Base-by-base conservation (phyloP, 78 protist genomes). In the Cavenderia fasciculata region DNA sequence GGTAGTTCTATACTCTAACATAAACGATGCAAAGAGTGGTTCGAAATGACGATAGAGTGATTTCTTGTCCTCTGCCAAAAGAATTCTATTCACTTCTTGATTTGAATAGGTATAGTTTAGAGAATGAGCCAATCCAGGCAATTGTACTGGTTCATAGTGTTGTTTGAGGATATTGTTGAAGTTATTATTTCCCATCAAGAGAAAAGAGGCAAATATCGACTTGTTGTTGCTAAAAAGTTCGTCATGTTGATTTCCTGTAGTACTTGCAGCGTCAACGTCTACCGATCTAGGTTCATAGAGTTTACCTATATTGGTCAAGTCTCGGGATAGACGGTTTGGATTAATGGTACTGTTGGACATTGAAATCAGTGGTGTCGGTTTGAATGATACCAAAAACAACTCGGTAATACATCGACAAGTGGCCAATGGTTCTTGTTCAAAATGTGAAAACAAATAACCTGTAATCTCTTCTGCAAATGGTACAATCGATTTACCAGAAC, bases 391-490 rank as follows among this genome's bases (percentile, higher is more conserved):
- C 6, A 82, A 57, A 33, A 87, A 87, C 31, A 87, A 25, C 27
- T 87, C 88, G 12, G 62, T 73, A 10, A 87, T 36, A 59, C 93
- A 87, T 27, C 57, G 52, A 27, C 66, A 70, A 4, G 74, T 86
- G 11, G 78, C 12, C n/a, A 69, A 36, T 36, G 86, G 78, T 70
- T 87, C 93, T 47, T 87, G 85, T 31, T 87, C 93, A 40, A 87
- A 87, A 46, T 77, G 86, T 3, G 78, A 36, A 0, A 68, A 69
- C 29, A 74, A 23, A 59, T 87, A 87, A 33, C 86, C 65, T 29
- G 74, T 76, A 14, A 87, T 74, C 69, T 87, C 93, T 6, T 87
- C 93, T 1, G 86, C 59, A 21, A 65, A 66, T 0, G 93, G 93
- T 5, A 77, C 25, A 3, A 87, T 38, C 0, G 85, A 18, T 43